Percentiles rank a stretch among this genome's conserved stretches.
These are phyloP conservation scores for Ligustrum vulgare DNA, from an alignment of 257 asterid species.

Conservation along the genomic window DNA sequence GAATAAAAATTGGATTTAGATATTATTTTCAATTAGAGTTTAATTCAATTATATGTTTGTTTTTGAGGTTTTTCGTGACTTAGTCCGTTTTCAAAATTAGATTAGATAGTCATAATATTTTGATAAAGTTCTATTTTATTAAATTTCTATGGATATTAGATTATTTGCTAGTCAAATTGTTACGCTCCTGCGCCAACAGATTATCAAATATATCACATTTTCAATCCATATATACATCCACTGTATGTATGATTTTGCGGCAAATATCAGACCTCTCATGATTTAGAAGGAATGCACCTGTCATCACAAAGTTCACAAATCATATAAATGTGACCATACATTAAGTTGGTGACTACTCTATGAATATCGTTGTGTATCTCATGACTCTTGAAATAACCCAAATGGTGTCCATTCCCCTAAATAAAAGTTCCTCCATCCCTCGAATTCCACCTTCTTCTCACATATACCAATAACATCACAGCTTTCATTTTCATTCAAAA, in stretches of 20 bases:
- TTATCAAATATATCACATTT: constrained; percentile 2
- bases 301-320: not conserved
- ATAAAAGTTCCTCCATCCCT: not conserved
- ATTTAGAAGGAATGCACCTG: not conserved
- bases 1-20: no score
- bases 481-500: not conserved
- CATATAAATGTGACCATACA: not conserved
- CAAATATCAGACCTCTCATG: not conserved
- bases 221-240: not conserved
- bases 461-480: not conserved
- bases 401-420: not conserved
- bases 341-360: not conserved
- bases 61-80: no score
- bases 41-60: no score
- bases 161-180: no score
- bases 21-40: no score
- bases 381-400: not conserved
- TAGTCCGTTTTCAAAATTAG: no score
- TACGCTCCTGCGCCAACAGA: no score
- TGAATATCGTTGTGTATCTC: not conserved
- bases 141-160: no score
- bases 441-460: not conserved
- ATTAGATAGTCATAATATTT: no score
- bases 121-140: no score
- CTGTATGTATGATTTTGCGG: not conserved